Conservation (phyloP, 2,329 filamentous ascomycete genomes). For the Bipolaris zeicola region DNA sequence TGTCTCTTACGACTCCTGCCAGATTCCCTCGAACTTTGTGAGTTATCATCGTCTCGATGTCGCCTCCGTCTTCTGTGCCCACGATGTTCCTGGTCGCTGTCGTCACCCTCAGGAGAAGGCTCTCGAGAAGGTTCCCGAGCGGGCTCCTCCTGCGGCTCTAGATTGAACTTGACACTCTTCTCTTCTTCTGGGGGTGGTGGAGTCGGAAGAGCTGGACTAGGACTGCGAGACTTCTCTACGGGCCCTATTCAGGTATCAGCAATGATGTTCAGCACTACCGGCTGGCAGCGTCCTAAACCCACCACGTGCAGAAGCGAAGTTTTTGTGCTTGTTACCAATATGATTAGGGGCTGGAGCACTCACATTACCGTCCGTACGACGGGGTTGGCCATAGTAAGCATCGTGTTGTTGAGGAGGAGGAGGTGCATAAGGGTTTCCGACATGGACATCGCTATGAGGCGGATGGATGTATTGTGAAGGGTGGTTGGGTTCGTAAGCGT, state of each 20-base stretch:
- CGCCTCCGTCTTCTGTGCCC: slow-evolving; percentile 13
- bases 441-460: slow-evolving; percentile 37
- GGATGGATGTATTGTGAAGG: slow-evolving; percentile 39
- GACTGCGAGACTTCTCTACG: slow-evolving; percentile 24
- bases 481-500: slow-evolving; percentile 33
- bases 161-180: slow-evolving; percentile 50
- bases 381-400: slow-evolving; percentile 43
- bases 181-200: slow-evolving; percentile 20
- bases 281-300: slow-evolving; percentile 40
- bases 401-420: slow-evolving; percentile 26
- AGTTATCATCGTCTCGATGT: slow-evolving; percentile 24
- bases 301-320: slow-evolving; percentile 37
- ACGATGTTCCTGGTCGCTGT: slow-evolving; percentile 8
- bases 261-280: slow-evolving; percentile 15
- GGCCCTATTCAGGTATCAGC: slow-evolving; percentile 28
- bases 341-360: slow-evolving; percentile 49
- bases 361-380: slow-evolving; percentile 55
- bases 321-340: slow-evolving; percentile 35
- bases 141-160: slow-evolving; percentile 39
- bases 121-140: slow-evolving; percentile 22
- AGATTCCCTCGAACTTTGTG: slow-evolving; percentile 23
- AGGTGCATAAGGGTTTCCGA: slow-evolving; percentile 37
- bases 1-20: slow-evolving; percentile 25
- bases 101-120: slow-evolving; percentile 17
- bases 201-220: slow-evolving; percentile 6